Conservation (phyloP, 23 red algal genomes). For the Gracilaria caudata region DNA sequence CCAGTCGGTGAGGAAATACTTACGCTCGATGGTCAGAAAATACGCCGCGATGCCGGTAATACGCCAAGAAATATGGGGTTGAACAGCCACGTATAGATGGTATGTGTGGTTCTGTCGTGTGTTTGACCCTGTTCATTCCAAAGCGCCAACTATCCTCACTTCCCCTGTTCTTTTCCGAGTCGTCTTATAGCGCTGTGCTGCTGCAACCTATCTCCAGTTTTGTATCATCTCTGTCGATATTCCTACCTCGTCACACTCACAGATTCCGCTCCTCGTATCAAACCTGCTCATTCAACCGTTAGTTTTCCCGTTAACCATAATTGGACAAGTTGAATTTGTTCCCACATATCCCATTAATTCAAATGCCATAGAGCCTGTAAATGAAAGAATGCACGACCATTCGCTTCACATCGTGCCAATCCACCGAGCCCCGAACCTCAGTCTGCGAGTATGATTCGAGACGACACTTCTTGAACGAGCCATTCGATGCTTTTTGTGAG, state of each 20-base stretch:
- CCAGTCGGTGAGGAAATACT: conserved; percentile 64
- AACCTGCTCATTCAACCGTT: conserved; percentile 21
- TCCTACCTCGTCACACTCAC: background rate
- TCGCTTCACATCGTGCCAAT: background rate
- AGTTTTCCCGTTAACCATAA: conserved; percentile 8
- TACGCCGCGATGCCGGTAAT: conserved; percentile 44
- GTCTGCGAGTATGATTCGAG: conserved; percentile 45
- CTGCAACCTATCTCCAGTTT: background rate
- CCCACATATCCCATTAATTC: conserved; percentile 7
- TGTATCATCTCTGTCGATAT: background rate
- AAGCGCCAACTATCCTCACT: background rate
- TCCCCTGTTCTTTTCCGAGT: background rate
- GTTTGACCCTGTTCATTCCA: background rate
- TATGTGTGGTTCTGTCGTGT: background rate
- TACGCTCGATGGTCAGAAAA: conserved; percentile 69
- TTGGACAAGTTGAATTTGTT: conserved; percentile 6
- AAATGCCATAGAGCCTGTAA: conserved; percentile 20
- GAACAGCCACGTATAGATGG: background rate
- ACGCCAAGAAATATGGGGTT: conserved; percentile 50
- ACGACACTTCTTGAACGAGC: conserved; percentile 74
- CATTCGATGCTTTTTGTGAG: conserved; percentile 51
- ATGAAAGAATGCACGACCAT: background rate
- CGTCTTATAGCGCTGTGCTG: background rate
- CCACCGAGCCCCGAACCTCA: background rate
- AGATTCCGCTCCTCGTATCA: background rate